phyloP scores from a whole-genome alignment of 139 green algal genomes.

The Coelastrella sp. region DNA sequence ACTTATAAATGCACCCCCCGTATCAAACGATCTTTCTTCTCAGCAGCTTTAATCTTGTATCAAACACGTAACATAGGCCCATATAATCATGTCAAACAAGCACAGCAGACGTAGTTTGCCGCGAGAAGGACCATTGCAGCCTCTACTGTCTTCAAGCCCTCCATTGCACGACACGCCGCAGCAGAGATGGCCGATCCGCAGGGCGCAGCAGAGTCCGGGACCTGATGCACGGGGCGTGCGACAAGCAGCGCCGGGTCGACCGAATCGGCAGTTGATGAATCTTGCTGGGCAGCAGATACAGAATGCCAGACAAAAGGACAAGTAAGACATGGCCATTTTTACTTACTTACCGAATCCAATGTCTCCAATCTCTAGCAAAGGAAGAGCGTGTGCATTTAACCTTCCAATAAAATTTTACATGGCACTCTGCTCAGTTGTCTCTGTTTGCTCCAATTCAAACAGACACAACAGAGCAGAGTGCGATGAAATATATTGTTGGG shows the following conservation, averaged over 20 bases:
- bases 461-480: too few species aligned
- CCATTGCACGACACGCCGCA: not conserved
- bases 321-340: not conserved
- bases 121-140: conserved; percentile 27
- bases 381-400: too few species aligned
- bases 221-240: conserved; percentile 6
- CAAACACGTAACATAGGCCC: not conserved
- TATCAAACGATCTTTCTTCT: too few species aligned
- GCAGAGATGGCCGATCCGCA: not conserved
- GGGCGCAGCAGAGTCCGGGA: not conserved
- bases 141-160: conserved; percentile 1
- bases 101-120: not conserved
- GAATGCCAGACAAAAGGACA: conserved; percentile 35
- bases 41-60: too few species aligned
- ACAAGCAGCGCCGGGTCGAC: not conserved
- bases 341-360: too few species aligned
- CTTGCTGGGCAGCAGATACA: conserved; percentile 2
- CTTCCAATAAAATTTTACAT: too few species aligned
- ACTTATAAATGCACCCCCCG: too few species aligned
- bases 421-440: too few species aligned
- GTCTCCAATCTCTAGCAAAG: too few species aligned
- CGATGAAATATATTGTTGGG: too few species aligned
- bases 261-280: conserved; percentile 3
- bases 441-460: too few species aligned
- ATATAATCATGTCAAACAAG: conserved; percentile 20